Percentiles rank a stretch among this genome's conserved stretches.
These are phyloP conservation scores for Xylaria sp. DNA, from an alignment of 2,329 filamentous ascomycete species.

Conservation along the genomic window DNA sequence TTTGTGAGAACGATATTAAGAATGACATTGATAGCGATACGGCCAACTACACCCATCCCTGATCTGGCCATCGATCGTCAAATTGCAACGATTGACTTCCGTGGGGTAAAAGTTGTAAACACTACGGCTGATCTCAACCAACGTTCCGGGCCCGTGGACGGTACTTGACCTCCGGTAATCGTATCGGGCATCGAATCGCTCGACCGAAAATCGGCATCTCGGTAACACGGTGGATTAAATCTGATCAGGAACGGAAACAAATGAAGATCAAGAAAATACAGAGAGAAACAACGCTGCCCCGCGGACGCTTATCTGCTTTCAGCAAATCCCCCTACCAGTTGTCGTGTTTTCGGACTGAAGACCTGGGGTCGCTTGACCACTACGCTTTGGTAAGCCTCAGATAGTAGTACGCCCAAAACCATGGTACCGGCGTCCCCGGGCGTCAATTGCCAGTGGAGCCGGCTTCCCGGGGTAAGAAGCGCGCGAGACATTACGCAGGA, in stretches of 20 bases:
- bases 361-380: constrained; percentile 10
- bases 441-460: constrained; percentile 16
- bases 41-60: constrained; percentile 6
- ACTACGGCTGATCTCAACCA: not conserved
- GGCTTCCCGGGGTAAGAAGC: constrained; percentile 1
- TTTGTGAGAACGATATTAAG: not conserved
- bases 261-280: too few species aligned
- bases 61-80: not conserved
- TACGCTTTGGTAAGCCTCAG: not conserved
- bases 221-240: constrained; percentile 7
- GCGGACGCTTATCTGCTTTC: not conserved
- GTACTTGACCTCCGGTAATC: constrained; percentile 8
- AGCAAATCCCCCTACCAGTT: not conserved
- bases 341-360: not conserved
- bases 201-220: constrained; percentile 9
- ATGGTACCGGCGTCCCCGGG: constrained; percentile 14
- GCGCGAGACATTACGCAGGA: not conserved
- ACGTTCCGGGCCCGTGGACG: not conserved
- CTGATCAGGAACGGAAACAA: constrained; percentile 17
- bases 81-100: not conserved
- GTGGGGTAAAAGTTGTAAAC: constrained; percentile 2
- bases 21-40: not conserved
- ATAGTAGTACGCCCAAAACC: constrained; percentile 14
- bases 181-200: not conserved
- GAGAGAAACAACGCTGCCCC: constrained; percentile 7